Evolutionary conservation across 1,139 yeast genomes (phyloP), one percentile per base, ranked within the genome.

Genomic region (Zygoascus meyerae): DNA sequence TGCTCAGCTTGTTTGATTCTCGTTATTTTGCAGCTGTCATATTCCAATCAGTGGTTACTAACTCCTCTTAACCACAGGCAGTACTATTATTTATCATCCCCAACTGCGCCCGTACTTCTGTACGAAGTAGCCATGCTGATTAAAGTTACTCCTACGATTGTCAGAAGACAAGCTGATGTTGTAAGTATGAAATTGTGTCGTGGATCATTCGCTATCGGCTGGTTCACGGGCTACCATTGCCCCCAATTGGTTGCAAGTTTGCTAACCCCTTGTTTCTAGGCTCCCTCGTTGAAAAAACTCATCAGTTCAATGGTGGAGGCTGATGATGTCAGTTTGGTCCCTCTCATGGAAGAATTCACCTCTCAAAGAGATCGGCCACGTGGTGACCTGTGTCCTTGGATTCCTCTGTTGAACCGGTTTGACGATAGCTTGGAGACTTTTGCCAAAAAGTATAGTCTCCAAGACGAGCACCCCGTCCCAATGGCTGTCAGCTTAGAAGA

Each of bases 351-450:
- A 6, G 55, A 54, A 11, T 65, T 73, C 50, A 55, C 67, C 11
- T 30, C 50, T 7, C 34, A 51, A 31, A 83, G 92, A 90, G 76
- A 78, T 52, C 70, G 83, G 40, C 84, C 90, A 2, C 72, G 80
- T 50, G 89, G 87, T 28, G 90, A 86, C 55, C 65, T 90, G 40
- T 75, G 76, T 54, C 83, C 81, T 51, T 90, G 95, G 95, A 75
- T 86, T 16, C 75, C 83, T 0, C 78, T 86, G 1, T 69, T 90
- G 55, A 84, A 89, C 63, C 72, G 83, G 55, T 79, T 89, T 57
- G 97, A 89, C 61, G 74, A 71, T 11, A 73, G 86, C 15, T 68
- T 86, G 48, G 85, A 81, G 46, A 55, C 57, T 3, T 66, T 74
- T 35, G 75, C 83, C 21, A 64, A 65, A 11, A 77, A 77, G 52